phyloP scores from a whole-genome alignment of 2,329 filamentous ascomycete genomes.

The Ascosphaera aggregata region DNA sequence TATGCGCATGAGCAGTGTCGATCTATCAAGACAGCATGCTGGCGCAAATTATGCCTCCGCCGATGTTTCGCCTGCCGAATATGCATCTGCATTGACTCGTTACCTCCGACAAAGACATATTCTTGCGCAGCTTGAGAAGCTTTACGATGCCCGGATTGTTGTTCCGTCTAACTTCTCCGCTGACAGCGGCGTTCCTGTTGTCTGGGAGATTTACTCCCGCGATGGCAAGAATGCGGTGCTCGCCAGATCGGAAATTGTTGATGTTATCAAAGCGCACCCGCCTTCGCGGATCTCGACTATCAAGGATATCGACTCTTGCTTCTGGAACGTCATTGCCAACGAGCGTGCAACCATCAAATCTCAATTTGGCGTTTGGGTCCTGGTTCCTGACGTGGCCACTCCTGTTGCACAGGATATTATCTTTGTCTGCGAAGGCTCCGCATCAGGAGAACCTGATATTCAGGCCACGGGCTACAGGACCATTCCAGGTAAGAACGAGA shows the following conservation, averaged over 20 bases:
- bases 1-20: conserved; percentile 66
- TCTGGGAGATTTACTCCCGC: conserved; percentile 73
- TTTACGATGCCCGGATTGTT: conserved; percentile 71
- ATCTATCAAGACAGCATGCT: conserved; percentile 62
- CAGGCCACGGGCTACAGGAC: conserved; percentile 32
- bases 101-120: conserved; percentile 68
- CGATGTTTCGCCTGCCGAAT: conserved; percentile 45
- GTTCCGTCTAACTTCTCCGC: conserved; percentile 41
- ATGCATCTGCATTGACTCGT: conserved; percentile 67
- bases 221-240: conserved; percentile 51
- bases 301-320: background rate
- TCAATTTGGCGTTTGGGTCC: conserved; percentile 23
- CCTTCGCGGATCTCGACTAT: conserved; percentile 12
- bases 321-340: background rate
- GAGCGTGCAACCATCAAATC: conserved; percentile 1
- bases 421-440: conserved; percentile 26
- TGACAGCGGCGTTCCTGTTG: conserved; percentile 45
- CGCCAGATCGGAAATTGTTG: conserved; percentile 25
- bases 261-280: conserved; percentile 25
- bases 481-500: conserved; percentile 30
- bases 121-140: conserved; percentile 57
- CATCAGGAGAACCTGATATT: conserved; percentile 13
- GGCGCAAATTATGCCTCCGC: no score
- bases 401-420: conserved; percentile 18
- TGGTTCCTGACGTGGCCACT: conserved; percentile 23